Conservation (phyloP, 352 stramenopile genomes). For the Phytophthora uliginosa region DNA sequence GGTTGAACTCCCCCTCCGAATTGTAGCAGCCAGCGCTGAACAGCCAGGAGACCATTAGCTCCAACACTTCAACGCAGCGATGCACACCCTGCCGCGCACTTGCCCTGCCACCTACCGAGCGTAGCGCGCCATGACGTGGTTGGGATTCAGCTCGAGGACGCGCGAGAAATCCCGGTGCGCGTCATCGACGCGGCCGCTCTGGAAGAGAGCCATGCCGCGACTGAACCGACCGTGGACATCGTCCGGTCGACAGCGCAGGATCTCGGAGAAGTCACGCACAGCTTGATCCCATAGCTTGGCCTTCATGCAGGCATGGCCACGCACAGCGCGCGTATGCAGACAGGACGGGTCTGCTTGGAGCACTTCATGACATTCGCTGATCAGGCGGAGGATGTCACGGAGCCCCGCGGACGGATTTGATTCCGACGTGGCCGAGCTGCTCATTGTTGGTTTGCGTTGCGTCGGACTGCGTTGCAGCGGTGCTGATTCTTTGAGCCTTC, state of each 20-base stretch:
- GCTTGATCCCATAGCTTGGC: constrained; percentile 70
- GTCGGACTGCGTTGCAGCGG: not conserved
- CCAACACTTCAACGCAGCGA: not conserved
- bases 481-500: constrained; percentile 5
- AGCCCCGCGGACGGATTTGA: constrained; percentile 28
- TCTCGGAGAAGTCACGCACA: constrained; percentile 62
- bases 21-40: constrained; percentile 78
- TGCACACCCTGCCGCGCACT: too few relatives aligned
- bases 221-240: constrained; percentile 78
- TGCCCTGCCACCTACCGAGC: constrained; percentile 39
- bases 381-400: constrained; percentile 64
- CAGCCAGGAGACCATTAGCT: not conserved
- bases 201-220: constrained; percentile 80
- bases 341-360: constrained; percentile 55
- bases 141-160: constrained; percentile 73
- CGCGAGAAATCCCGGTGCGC: constrained; percentile 74
- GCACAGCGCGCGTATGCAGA: constrained; percentile 70
- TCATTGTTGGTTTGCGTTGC: constrained; percentile 1
- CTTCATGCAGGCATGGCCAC: constrained; percentile 79
- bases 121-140: constrained; percentile 86
- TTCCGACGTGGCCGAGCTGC: constrained; percentile 2
- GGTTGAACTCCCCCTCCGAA: constrained; percentile 71
- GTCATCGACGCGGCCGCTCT: constrained; percentile 54
- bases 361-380: constrained; percentile 62
- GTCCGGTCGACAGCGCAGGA: constrained; percentile 56